Evolutionary conservation across 2,329 filamentous ascomycete species (phyloP), one percentile per base, ranked within the genome.

Genomic region (Coleophoma eucalyptorum): DNA sequence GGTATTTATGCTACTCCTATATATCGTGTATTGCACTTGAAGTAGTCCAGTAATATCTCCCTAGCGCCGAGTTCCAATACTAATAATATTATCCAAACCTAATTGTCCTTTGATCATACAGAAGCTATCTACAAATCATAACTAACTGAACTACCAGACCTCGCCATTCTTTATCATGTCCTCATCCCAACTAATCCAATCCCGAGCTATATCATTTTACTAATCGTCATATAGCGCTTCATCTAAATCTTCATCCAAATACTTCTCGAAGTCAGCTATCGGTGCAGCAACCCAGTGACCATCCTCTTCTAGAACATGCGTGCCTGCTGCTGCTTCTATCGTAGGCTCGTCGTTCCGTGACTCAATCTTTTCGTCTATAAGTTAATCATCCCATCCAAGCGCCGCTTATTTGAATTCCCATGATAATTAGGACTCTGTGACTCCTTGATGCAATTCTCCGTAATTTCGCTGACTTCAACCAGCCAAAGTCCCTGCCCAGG

Each of bases 371-470:
- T 58, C 48, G 19, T 50, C 38, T 10, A 49, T 53, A 10, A 34
- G 44, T 21, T 52, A 37, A 26, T 51, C 46, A 48, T 61, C 31
- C 46, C 55, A 61, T n/a, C 50, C 44, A 5, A 43, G 40, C 6
- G 16, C 6, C n/a, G 13, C 13, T 13, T 19, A n/a, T 21, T 43
- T 21, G 40, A 43, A 8, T 43, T 43, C 40, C 6, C 40, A 43
- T 43, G n/a, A 43, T 43, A 43, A 21, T 19, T 13, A 5, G 50
- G 37, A 49, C 43, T 54, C 47, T 61, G 55, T 15, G 58, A 60
- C 38, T 49, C 40, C 18, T 50, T 48, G 41, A 62, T 43, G 13
- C 57, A 46, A 48, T 55, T 50, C 26, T 49, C 51, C 18, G 55
- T 60, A 20, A 35, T 40, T 21, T 41, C 19, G 19, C 16, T n/a